phyloP scores from a whole-genome alignment of 2,329 filamentous ascomycete species.

The Raffaelea arxii region DNA sequence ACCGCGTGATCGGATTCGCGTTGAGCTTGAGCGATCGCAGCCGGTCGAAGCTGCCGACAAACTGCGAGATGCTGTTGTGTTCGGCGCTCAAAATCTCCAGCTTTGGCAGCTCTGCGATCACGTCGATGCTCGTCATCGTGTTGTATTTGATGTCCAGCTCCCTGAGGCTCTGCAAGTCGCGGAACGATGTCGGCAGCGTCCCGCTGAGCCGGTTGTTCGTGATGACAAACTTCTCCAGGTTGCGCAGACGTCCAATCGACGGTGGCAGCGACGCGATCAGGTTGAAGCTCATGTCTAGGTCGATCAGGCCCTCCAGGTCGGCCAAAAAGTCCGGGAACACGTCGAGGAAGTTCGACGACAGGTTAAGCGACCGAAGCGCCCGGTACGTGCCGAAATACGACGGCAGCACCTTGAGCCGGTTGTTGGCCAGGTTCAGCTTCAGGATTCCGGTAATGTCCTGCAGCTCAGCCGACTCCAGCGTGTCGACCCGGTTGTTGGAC shows the following conservation, averaged over 20 bases:
- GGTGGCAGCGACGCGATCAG: constrained; percentile 69
- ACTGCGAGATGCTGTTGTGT: constrained; percentile 86
- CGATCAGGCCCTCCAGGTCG: constrained; percentile 70
- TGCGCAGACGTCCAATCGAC: constrained; percentile 66
- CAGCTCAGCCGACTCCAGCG: constrained; percentile 76
- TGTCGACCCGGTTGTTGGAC: constrained; percentile 86
- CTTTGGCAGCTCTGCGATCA: constrained; percentile 72
- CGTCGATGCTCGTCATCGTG: constrained; percentile 75
- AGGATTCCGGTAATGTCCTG: constrained; percentile 65
- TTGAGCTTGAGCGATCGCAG: constrained; percentile 82
- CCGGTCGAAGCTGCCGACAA: constrained; percentile 78
- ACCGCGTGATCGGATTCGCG: constrained; percentile 90
- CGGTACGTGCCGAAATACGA: constrained; percentile 74
- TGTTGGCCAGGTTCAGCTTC: constrained; percentile 90
- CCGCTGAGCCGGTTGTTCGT: constrained; percentile 87
- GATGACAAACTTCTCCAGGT: constrained; percentile 81
- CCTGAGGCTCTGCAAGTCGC: constrained; percentile 64
- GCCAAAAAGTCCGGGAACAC: constrained; percentile 80
- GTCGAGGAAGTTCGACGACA: constrained; percentile 87
- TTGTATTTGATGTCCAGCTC: constrained; percentile 96
- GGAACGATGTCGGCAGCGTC: constrained; percentile 63
- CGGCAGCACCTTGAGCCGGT: constrained; percentile 71
- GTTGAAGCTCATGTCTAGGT: constrained; percentile 96
- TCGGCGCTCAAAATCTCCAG: constrained; percentile 83
- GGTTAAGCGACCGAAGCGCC: constrained; percentile 70